Conservation (phyloP, 208 protist genomes). For the Leishmania mexicana region DNA sequence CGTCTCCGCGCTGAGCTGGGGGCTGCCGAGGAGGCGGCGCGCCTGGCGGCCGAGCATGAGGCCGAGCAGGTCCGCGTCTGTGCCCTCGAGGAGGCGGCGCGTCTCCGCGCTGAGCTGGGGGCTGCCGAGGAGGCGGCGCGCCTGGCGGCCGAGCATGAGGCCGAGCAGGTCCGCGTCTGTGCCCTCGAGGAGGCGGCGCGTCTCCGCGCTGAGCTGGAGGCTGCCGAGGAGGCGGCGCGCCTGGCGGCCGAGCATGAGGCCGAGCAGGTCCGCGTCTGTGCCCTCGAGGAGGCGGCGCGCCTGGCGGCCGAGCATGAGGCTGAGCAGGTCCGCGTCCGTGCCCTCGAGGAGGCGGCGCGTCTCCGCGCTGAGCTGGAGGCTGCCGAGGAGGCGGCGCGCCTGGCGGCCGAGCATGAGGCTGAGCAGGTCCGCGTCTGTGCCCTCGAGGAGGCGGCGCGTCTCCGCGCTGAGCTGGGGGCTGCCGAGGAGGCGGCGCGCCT, state of each 20-base stretch:
- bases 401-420: background rate
- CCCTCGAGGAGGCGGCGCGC: constrained; percentile 4
- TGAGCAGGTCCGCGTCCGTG: background rate
- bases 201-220: background rate
- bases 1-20: too few species aligned
- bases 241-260: background rate
- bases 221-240: constrained; percentile 7
- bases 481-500: background rate
- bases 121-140: too few species aligned
- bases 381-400: constrained; percentile 10
- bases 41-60: too few species aligned
- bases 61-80: too few species aligned
- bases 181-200: background rate
- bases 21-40: too few species aligned
- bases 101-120: too few species aligned
- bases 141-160: too few species aligned
- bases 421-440: background rate
- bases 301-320: background rate
- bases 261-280: background rate
- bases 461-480: background rate
- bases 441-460: background rate
- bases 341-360: background rate
- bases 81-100: too few species aligned
- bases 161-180: too few species aligned
- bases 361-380: constrained; percentile 7